Evolutionary conservation across 495 filamentous ascomycete species (phyloP).

Genomic region (Penicillium cosmopolitanum): DNA sequence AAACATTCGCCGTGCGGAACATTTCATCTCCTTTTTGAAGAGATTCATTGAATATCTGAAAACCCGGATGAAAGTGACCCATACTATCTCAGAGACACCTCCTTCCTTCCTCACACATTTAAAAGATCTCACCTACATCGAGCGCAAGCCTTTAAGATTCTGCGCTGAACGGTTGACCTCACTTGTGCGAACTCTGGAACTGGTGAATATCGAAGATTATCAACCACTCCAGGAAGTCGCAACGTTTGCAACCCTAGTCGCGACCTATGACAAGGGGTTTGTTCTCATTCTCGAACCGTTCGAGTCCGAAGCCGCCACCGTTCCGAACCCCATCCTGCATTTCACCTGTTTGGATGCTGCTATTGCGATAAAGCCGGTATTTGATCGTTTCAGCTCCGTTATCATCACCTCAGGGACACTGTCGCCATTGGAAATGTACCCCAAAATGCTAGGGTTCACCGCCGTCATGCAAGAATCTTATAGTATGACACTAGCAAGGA

Average conservation of each 20-base stretch:
- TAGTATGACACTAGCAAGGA: conserved; percentile 92
- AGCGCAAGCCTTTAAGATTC: conserved; percentile 93
- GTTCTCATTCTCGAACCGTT: conserved; percentile 94
- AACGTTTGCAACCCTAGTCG: conserved; percentile 95
- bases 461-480: conserved; percentile 96
- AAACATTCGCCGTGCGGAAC: conserved; percentile 94
- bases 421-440: conserved; percentile 98
- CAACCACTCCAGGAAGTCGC: conserved; percentile 97
- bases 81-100: conserved; percentile 96
- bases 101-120: conserved; percentile 91
- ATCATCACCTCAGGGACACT: conserved; percentile 99
- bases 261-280: conserved; percentile 98
- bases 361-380: conserved; percentile 97
- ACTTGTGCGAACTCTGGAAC: conserved; percentile 91
- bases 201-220: conserved; percentile 97
- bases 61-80: conserved; percentile 96
- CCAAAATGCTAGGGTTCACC: conserved; percentile 93
- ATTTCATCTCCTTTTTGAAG: conserved; percentile 94
- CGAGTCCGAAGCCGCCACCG: conserved; percentile 92
- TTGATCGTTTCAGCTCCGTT: conserved; percentile 95
- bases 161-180: conserved; percentile 95
- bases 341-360: conserved; percentile 97
- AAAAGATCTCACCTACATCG: conserved; percentile 95
- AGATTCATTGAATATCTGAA: conserved; percentile 98
- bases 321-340: conserved; percentile 93